Evolutionary conservation across 2,329 filamentous ascomycete species (phyloP), one percentile per base, ranked within the genome.

Genomic region (Fusarium irregulare): DNA sequence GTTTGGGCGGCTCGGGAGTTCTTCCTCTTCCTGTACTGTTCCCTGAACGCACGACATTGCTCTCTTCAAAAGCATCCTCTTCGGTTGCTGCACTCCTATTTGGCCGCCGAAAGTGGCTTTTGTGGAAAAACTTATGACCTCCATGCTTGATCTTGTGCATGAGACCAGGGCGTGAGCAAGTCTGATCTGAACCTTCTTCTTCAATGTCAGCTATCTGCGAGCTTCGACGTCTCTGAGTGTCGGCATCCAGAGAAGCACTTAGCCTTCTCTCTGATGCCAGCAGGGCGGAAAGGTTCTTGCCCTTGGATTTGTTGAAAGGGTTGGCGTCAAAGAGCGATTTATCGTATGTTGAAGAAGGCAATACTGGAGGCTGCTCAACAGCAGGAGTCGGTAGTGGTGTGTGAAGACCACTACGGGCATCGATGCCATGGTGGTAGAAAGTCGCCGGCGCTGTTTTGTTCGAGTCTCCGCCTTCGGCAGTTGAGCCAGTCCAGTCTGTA

Each of bases 401-500:
- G 18, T 54, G 25, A 20, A 51, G 62, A 5, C 73, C 74, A 40
- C 54, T 57, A 41, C 75, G 78, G 6, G 78, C 76, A 64, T 81
- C 78, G 7, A 80, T 68, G 1, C 76, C 79, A 16, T 73, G 67
- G n/a, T 60, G 61, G 28, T 80, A 78, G 44, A 77, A 32, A 13
- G 73, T 70, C 6, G 69, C 57, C 2, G 57, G 45, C 14, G 44
- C 27, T 13, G 28, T 11, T 18, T 41, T 30, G 6, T 56, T 64
- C 20, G 66, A 28, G 4, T 73, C 66, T 16, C 74, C 68, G 3
- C 74, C 49, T 1, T 68, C 64, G 2, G 55, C 53, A 3, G 72
- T 71, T 4, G 78, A 73, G 9, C 64, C 76, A n/a, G 75, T 46
- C 77, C 77, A 79, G 7, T 80, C 80, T 12, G 69, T 61, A 1